These are phyloP conservation scores for Boletus fagicola DNA, from an alignment of 768 basidiomycete genomes.

Conservation along the genomic window DNA sequence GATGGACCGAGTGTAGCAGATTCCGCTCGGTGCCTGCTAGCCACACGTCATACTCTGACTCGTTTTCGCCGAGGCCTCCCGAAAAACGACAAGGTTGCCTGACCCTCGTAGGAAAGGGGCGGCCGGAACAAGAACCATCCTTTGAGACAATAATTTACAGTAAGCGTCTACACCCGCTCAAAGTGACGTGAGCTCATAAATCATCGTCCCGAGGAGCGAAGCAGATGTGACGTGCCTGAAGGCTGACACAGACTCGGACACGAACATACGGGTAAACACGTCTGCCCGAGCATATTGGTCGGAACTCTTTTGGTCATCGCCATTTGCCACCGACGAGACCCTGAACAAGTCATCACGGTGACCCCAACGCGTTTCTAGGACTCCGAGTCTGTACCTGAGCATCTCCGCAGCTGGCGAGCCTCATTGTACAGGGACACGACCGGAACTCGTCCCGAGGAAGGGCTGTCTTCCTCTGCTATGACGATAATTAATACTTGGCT, in stretches of 20 bases:
- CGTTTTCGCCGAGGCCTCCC: conserved; percentile 11
- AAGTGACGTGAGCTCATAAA: background rate
- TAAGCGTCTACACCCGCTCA: background rate
- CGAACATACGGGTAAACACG: background rate
- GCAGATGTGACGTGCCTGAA: background rate
- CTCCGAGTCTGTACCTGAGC: background rate
- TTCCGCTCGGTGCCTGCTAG: conserved; percentile 6
- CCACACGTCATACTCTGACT: conserved; percentile 7
- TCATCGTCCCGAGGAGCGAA: background rate
- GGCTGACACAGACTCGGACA: background rate
- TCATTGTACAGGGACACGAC: background rate
- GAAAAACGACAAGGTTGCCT: conserved; percentile 4
- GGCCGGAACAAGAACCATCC: conserved; percentile 18
- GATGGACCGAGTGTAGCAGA: no score
- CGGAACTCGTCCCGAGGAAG: background rate
- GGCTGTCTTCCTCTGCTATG: background rate
- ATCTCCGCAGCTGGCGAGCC: background rate
- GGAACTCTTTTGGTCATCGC: background rate
- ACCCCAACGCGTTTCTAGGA: background rate
- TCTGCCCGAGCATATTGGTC: background rate
- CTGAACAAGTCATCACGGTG: background rate
- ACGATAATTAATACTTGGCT: background rate
- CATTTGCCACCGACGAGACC: background rate
- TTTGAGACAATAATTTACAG: conserved; percentile 1
- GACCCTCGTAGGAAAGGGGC: background rate